Percentiles rank a stretch among this genome's conserved stretches.
These are phyloP conservation scores for Boletellus sp. DNA, from an alignment of 768 basidiomycete species.

Conservation along the genomic window DNA sequence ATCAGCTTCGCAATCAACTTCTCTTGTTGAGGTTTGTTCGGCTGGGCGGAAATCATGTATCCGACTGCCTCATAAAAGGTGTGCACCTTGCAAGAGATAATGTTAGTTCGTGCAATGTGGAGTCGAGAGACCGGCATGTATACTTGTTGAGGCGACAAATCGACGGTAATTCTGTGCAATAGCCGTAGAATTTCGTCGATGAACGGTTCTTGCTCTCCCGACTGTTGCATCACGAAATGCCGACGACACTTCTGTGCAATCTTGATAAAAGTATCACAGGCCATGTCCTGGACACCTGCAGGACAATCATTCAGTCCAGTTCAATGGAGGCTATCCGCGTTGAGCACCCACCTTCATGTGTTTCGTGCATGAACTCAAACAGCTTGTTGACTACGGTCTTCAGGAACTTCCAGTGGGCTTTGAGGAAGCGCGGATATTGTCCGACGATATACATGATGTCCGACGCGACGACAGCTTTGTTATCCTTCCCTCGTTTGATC, in stretches of 20 bases:
- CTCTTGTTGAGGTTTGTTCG: conserved; percentile 96
- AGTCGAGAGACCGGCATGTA: background rate
- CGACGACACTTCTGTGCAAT: conserved; percentile 98
- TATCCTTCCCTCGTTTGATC: conserved; percentile 98
- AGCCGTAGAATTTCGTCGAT: conserved; percentile 94
- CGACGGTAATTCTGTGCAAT: conserved; percentile 90
- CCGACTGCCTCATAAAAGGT: conserved; percentile 99
- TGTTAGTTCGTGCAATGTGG: conserved; percentile 8
- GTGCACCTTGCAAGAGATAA: conserved; percentile 54
- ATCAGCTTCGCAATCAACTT: conserved; percentile 92
- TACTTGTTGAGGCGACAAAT: conserved; percentile 85
- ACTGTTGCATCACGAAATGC: conserved; percentile 98
- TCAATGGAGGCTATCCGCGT: background rate
- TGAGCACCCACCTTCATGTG: conserved; percentile 73
- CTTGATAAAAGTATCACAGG: conserved; percentile 99
- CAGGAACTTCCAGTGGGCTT: conserved; percentile 99
- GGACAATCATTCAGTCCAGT: conserved; percentile 1
- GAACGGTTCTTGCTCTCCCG: conserved; percentile 95
- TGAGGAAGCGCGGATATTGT: conserved; percentile 98
- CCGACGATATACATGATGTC: conserved; percentile 99
- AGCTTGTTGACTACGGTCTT: conserved; percentile 99
- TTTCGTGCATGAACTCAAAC: conserved; percentile 99
- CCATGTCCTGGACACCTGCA: conserved; percentile 98
- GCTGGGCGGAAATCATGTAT: conserved; percentile 99
- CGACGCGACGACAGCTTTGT: conserved; percentile 97